phyloP scores from a whole-genome alignment of 192 early-diverging fungal species.

The Allomyces macrogynus region DNA sequence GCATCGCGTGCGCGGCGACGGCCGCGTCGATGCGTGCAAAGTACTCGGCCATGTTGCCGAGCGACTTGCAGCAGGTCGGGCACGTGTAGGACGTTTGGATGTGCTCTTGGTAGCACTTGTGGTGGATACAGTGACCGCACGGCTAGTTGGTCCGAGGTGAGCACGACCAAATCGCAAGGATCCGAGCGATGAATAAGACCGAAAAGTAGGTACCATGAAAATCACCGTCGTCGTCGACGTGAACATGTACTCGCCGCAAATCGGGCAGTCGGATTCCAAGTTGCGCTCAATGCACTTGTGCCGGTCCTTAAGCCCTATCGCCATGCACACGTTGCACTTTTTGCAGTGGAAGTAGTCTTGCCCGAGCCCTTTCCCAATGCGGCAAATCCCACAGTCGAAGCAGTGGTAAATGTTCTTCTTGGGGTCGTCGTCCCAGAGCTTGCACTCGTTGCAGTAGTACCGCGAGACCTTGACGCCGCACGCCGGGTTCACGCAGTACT shows the following conservation, averaged over 20 bases:
- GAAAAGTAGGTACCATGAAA: slow-evolving; percentile 44
- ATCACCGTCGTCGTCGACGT: slow-evolving; percentile 61
- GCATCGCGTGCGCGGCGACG: slow-evolving; percentile 68
- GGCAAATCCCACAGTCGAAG: slow-evolving; percentile 77
- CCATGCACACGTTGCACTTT: slow-evolving; percentile 81
- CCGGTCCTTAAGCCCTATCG: slow-evolving; percentile 38
- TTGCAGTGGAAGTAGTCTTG: slow-evolving; percentile 79
- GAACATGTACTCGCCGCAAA: slow-evolving; percentile 90
- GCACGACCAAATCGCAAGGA: too few relatives aligned
- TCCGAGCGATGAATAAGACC: slow-evolving; percentile 1
- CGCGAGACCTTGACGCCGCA: slow-evolving; percentile 42
- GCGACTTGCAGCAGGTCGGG: slow-evolving; percentile 79
- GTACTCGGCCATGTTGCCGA: slow-evolving; percentile 61
- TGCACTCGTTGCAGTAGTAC: slow-evolving; percentile 79
- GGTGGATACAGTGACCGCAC: slow-evolving; percentile 85
- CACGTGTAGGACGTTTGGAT: slow-evolving; percentile 84
- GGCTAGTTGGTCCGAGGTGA: too few relatives aligned
- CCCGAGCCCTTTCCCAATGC: slow-evolving; percentile 57
- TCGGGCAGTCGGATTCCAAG: slow-evolving; percentile 80
- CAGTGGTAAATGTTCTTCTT: slow-evolving; percentile 83
- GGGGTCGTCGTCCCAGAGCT: slow-evolving; percentile 74
- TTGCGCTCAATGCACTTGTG: slow-evolving; percentile 86
- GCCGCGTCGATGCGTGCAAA: slow-evolving; percentile 66
- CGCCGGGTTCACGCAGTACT: slow-evolving; percentile 36
- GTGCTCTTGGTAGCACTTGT: slow-evolving; percentile 60